Evolutionary conservation across 306 rosid species (phyloP).

Genomic region (Elaeagnus macrophylla): DNA sequence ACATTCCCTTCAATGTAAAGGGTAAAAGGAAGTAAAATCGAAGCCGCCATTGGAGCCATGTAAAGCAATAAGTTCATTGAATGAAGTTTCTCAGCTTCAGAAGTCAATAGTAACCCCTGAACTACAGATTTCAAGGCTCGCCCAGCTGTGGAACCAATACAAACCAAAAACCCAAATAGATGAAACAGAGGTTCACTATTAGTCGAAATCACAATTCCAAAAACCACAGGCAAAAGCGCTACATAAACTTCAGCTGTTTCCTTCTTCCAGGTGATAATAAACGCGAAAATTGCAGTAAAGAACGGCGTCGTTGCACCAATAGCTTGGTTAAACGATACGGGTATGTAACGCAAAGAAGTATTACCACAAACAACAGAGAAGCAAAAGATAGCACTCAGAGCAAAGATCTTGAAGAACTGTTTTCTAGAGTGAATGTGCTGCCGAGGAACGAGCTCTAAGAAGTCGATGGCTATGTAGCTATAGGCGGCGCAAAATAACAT

Average conservation of each 20-base stretch:
- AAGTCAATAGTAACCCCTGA: conserved; percentile 66
- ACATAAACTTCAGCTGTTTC: conserved; percentile 65
- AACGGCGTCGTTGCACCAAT: conserved; percentile 93
- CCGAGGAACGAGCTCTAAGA: conserved; percentile 65
- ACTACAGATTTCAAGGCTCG: conserved; percentile 84
- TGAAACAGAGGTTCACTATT: conserved; percentile 81
- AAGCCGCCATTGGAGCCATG: conserved; percentile 86
- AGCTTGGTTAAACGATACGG: conserved; percentile 85
- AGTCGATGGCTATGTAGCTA: conserved; percentile 46
- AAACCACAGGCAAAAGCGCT: conserved; percentile 71
- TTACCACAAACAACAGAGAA: conserved; percentile 94
- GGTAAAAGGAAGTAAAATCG: conserved; percentile 60
- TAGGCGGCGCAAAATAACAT: conserved; percentile 77
- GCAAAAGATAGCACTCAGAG: conserved; percentile 66
- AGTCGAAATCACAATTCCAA: conserved; percentile 69
- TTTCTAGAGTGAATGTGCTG: conserved; percentile 65
- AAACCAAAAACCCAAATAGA: conserved; percentile 65
- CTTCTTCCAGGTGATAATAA: conserved; percentile 59
- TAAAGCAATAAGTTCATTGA: conserved; percentile 84
- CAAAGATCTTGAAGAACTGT: conserved; percentile 76
- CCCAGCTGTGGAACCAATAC: conserved; percentile 83
- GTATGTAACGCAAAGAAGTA: conserved; percentile 77
- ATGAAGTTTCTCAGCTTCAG: conserved; percentile 85
- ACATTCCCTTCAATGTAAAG: conserved; percentile 81
- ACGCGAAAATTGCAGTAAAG: conserved; percentile 78